Percentiles rank a stretch among this genome's conserved stretches.
Conservation (phyloP, 768 basidiomycete species). For the Hydnum rufescens region DNA sequence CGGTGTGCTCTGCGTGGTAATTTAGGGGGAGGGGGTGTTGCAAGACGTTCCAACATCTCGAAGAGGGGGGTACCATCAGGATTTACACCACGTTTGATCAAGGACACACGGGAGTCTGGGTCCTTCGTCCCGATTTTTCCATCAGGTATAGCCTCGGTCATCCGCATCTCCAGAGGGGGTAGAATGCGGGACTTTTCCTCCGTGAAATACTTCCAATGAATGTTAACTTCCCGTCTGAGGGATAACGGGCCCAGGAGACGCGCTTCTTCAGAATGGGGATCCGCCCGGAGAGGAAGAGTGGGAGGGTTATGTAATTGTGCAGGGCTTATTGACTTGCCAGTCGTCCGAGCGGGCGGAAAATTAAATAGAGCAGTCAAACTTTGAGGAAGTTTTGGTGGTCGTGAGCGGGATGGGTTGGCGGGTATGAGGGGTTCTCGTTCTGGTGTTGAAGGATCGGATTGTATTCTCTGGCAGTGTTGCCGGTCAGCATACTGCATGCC, state of each 20-base stretch:
- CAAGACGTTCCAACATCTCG: not conserved
- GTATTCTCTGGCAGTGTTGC: slow-evolving; percentile 28
- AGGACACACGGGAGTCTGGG: no score
- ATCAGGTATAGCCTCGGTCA: not conserved
- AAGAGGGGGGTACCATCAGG: not conserved
- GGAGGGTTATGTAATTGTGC: slow-evolving; percentile 30
- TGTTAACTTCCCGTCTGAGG: slow-evolving; percentile 55
- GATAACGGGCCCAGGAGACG: slow-evolving; percentile 42
- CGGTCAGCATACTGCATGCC: slow-evolving; percentile 1
- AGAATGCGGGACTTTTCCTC: slow-evolving; percentile 32
- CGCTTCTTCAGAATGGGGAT: slow-evolving; percentile 38
- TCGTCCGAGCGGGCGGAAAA: slow-evolving; percentile 25
- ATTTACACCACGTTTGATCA: not conserved
- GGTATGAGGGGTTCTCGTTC: slow-evolving; percentile 31
- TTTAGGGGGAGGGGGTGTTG: not conserved
- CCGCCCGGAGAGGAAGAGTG: slow-evolving; percentile 34
- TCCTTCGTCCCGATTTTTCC: no score
- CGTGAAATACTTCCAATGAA: slow-evolving; percentile 44
- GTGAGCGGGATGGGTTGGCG: slow-evolving; percentile 27
- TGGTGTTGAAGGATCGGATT: slow-evolving; percentile 26
- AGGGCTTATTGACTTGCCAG: slow-evolving; percentile 25
- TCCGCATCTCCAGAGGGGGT: slow-evolving; percentile 28
- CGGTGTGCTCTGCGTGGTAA: not conserved
- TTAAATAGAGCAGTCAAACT: slow-evolving; percentile 44
- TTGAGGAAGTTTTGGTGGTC: slow-evolving; percentile 45